Percentiles rank a stretch among this genome's conserved stretches.
Evolutionary conservation across 768 basidiomycete species (phyloP).

Genomic region (Agaricus sinodeliciosus): DNA sequence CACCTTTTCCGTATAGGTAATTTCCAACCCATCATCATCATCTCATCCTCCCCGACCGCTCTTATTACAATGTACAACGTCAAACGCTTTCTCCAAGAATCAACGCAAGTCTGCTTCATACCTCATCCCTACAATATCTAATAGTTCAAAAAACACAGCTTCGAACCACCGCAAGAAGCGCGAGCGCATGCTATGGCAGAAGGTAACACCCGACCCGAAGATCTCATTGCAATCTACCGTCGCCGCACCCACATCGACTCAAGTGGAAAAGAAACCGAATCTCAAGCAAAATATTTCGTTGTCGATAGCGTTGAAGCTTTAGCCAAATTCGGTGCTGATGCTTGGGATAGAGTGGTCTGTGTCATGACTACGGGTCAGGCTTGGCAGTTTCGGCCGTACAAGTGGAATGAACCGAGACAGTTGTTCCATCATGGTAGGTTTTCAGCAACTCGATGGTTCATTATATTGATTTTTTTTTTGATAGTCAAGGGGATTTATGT

Average conservation of each 20-base stretch:
- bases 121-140: background rate
- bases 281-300: constrained; percentile 68
- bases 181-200: constrained; percentile 61
- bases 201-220: constrained; percentile 71
- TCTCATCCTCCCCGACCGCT: constrained; percentile 91
- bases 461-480: background rate
- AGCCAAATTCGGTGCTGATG: constrained; percentile 85
- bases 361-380: constrained; percentile 98
- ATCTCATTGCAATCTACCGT: constrained; percentile 84
- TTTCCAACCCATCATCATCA: constrained; percentile 92
- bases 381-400: constrained; percentile 97
- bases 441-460: background rate
- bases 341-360: constrained; percentile 96
- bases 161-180: constrained; percentile 72
- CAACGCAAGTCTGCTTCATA: constrained; percentile 42
- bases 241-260: constrained; percentile 68
- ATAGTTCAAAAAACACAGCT: constrained; percentile 30
- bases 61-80: constrained; percentile 99
- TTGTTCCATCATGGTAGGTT: constrained; percentile 85
- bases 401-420: constrained; percentile 90
- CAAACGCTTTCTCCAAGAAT: constrained; percentile 87
- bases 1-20: constrained; percentile 31
- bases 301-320: constrained; percentile 92
- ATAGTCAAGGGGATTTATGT: constrained; percentile 94
- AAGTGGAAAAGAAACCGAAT: constrained; percentile 51